Base-by-base conservation (phyloP, 164 flowering plant genomes). In the Umbilicus rupestris region DNA sequence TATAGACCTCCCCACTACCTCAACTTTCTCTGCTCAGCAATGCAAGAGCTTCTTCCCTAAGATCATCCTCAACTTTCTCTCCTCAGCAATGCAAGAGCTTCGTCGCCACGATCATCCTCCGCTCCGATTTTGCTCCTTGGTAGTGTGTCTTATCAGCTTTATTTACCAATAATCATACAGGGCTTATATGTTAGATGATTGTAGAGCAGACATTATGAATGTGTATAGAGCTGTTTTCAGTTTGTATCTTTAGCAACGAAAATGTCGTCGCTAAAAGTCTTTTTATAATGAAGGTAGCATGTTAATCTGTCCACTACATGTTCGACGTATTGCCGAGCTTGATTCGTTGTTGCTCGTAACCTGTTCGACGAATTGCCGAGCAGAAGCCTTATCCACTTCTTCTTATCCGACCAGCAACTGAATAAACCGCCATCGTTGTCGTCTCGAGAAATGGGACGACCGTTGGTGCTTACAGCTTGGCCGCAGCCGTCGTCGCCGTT, bases 1-100 rank as follows among this genome's bases (percentile, higher is more conserved):
- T 83, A 24, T 82, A 79, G 73, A 1, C 62, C 29, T 57, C 2
- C 12, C 22, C 4, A 28, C 31, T 4, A 55, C 31, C 33, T 16
- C 12, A 11, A 24, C 33, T 55, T 49, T 49, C 26, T 49, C 26
- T 20, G 9, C 49, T 15, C 49, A 45, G 49, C 49, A 15, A 15
- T 16, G 2, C 9, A 50, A 15, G 17, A 15, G 24, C 7, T 47
- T n/a, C 26, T 7, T n/a, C 11, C 16, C 16, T 41, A 7, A 3
- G 1, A 35, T 35, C 44, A 14, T 41, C 44, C 12, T 41, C 44
- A 3, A 2, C n/a, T n/a, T 17, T 45, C n/a, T 41, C 44, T 45
- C 47, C 52, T 47, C 52, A 47, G 52, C 37, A 35, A 35, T 35
- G 37, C 37, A 35, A 35, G 37, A 35, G 44, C 15, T 41, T 41